Percentiles rank a stretch among this genome's conserved stretches.
These are phyloP conservation scores for Pichia sp. DNA, from an alignment of 1,139 yeast species.

Conservation along the genomic window DNA sequence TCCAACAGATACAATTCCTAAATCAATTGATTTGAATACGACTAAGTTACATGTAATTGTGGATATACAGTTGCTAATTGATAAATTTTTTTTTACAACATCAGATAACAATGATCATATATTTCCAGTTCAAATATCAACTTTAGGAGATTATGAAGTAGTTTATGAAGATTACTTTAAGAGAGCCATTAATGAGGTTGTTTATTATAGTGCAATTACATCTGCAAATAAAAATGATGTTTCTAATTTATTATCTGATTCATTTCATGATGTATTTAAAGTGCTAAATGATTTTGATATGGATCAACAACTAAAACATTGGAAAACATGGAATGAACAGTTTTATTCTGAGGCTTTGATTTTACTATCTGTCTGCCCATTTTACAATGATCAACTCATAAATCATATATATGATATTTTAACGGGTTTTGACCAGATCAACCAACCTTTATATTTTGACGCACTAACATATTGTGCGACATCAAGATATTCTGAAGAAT, in stretches of 20 bases:
- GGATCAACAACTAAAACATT: conserved; percentile 17
- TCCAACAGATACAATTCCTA: conserved; percentile 38
- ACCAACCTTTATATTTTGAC: conserved; percentile 63
- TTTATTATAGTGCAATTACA: conserved; percentile 25
- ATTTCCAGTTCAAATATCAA: conserved; percentile 52
- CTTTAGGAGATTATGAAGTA: conserved; percentile 17
- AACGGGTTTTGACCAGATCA: conserved; percentile 44
- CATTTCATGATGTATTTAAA: conserved; percentile 21
- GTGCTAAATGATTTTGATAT: conserved; percentile 22
- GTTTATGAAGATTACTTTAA: conserved; percentile 35
- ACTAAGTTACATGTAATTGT: conserved; percentile 48
- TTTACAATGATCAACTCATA: conserved; percentile 57
- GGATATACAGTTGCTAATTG: conserved; percentile 46
- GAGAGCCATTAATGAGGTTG: conserved; percentile 40
- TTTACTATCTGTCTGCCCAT: conserved; percentile 52
- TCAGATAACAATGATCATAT: conserved; percentile 25
- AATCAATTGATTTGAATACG: conserved; percentile 45
- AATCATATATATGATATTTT: conserved; percentile 57
- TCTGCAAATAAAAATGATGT: conserved; percentile 5
- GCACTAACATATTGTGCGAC: conserved; percentile 47
- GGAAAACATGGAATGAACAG: conserved; percentile 23
- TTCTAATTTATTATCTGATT: conserved; percentile 12
- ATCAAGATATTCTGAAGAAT: conserved; percentile 38
- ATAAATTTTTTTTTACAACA: conserved; percentile 41
- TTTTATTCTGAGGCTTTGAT: conserved; percentile 35